Percentiles rank a stretch among this genome's conserved stretches.
phyloP scores from a whole-genome alignment of 257 asterid genomes.

The Ballota nigra region DNA sequence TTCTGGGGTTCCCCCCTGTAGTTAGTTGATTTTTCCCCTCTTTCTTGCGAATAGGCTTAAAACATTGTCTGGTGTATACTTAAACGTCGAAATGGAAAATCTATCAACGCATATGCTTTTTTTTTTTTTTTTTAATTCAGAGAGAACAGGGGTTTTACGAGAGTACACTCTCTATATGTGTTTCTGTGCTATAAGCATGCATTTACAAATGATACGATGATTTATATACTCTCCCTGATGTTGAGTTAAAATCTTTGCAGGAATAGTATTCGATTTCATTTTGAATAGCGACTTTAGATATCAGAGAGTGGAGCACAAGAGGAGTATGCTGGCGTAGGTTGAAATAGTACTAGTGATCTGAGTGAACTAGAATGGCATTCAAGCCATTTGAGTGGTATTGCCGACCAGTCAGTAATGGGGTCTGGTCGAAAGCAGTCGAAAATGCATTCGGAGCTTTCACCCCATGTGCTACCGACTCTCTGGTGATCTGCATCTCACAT shows the following conservation, averaged over 20 bases:
- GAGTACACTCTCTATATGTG: not conserved
- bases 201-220: not conserved
- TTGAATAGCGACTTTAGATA: not conserved
- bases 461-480: constrained; percentile 79
- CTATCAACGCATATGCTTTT: not conserved
- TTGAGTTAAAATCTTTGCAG: constrained; percentile 25
- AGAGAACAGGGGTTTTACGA: not conserved
- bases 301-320: constrained; percentile 12
- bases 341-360: constrained; percentile 16
- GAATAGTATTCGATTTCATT: constrained; percentile 6
- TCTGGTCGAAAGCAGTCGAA: constrained; percentile 75
- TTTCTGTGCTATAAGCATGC: not conserved
- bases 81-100: not conserved
- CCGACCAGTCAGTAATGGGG: constrained; percentile 70
- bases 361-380: constrained; percentile 54
- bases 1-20: not conserved
- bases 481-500: constrained; percentile 65
- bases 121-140: not conserved
- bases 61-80: not conserved
- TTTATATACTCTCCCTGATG: constrained; percentile 3
- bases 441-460: constrained; percentile 91
- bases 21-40: not conserved
- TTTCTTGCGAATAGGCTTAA: not conserved
- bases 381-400: constrained; percentile 86
- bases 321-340: constrained; percentile 25